phyloP scores from a whole-genome alignment of 1,284 basidiomycete genomes.

The Cystobasidiaceae sp. region DNA sequence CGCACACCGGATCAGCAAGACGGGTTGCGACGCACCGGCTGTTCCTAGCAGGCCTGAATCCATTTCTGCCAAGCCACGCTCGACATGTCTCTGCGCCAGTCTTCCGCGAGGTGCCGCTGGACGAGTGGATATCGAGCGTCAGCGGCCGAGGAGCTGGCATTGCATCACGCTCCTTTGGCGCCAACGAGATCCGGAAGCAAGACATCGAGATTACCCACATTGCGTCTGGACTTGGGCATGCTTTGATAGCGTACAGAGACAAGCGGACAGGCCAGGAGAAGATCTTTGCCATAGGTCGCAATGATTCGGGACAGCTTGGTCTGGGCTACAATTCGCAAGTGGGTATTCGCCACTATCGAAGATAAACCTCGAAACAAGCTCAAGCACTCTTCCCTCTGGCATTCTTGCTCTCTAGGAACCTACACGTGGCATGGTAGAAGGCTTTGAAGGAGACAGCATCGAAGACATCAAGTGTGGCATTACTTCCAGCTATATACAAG shows the following conservation, averaged over 20 bases:
- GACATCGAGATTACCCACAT: conserved; percentile 23
- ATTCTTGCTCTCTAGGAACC: conserved; percentile 31
- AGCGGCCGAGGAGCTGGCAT: conserved; percentile 11
- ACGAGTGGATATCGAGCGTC: conserved; percentile 17
- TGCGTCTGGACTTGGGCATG: conserved; percentile 32
- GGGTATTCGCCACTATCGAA: not conserved
- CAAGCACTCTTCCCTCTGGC: not conserved
- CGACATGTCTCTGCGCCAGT: conserved; percentile 1
- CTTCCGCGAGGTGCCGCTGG: conserved; percentile 14
- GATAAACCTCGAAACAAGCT: no score
- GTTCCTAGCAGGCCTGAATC: conserved; percentile 27
- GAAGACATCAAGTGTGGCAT: conserved; percentile 20
- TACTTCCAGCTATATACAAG: conserved; percentile 16
- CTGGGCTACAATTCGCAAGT: conserved; percentile 37
- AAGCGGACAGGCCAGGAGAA: conserved; percentile 28
- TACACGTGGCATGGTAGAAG: conserved; percentile 39
- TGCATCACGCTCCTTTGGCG: not conserved
- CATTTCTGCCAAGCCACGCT: conserved; percentile 12
- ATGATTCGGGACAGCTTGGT: conserved; percentile 39
- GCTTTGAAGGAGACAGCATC: conserved; percentile 31
- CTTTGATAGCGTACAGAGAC: conserved; percentile 32
- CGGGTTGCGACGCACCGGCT: conserved; percentile 20
- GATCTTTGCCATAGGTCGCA: conserved; percentile 37
- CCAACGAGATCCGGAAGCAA: not conserved
- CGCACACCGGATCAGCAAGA: no score